Evolutionary conservation across 441 rosid genomes (phyloP), one percentile per base, ranked within the genome.

Genomic region (Metrosideros polymorpha): DNA sequence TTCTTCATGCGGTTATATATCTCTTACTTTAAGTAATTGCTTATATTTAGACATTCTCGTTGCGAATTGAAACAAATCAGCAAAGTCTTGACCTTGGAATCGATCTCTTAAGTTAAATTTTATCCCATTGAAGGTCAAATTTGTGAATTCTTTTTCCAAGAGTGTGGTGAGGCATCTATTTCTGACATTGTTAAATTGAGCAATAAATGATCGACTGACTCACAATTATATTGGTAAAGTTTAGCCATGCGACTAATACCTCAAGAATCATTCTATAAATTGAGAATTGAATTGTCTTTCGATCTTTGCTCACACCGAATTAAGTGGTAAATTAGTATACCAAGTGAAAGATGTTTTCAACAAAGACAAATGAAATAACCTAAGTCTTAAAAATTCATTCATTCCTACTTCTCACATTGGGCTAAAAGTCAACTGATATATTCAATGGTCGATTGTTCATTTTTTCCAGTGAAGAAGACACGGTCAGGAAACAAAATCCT

Each of bases 51-150:
- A 14, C 52, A 50, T 18, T 14, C 14, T 14, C 5, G 52, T n/a
- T 3, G 63, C 18, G 32, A n/a, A 57, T 57, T n/a, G 32, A 57
- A n/a, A 57, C 0, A 1, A n/a, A 7, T n/a, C 0, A 0, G 18
- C 32, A n/a, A 13, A 57, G 15, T n/a, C 9, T 57, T 27, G 1
- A n/a, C 29, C 12, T n/a, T 15, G 32, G 13, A 57, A 57, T 57
- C 63, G n/a, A n/a, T n/a, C 7, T 6, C 18, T n/a, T 18, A n/a
- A 57, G 27, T 57, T 57, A 32, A n/a, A 57, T 27, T 59, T 59
- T 29, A 59, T 0, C 24, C 0, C 0, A 0, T 13, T 6, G 19
- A 6, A 29, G 14, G 71, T 1, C 3, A 7, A 29, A 29, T 3
- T 29, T 59, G 17, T 2, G 12, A 15, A n/a, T 59, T 29, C 22